Evolutionary conservation across 768 basidiomycete genomes (phyloP), one percentile per base, ranked within the genome.

Genomic region (Mycena amicta): DNA sequence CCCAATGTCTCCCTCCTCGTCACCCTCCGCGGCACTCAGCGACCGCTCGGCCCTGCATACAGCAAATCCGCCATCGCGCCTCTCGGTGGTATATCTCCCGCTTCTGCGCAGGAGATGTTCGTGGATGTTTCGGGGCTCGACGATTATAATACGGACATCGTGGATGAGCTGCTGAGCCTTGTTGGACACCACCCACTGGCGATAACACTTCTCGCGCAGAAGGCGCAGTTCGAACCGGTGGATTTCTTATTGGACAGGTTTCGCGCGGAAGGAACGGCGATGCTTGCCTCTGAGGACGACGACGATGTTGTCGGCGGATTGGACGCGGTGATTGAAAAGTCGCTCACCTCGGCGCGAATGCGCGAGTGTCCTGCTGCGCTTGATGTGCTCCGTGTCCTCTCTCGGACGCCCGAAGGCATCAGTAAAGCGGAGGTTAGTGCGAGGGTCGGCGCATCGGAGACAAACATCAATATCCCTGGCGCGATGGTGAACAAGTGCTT

Each of bases 401-500:
- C 59, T 1, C 50, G 56, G 27, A 59, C 60, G n/a, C 52, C 62
- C 11, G 59, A 57, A 0, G 58, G 58, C 20, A 52, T 53, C 4
- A 57, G 37, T 4, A 64, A 60, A 41, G 52, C 52, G 15, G 55
- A 64, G 43, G 55, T 64, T 22, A 43, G 52, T n/a, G 53, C 49
- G 1, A 52, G 60, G 23, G 50, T 64, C 25, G 49, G 37, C 26
- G 29, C 52, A 26, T 52, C 50, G 18, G 56, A 57, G 1, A 16
- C 56, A 23, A 23, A 23, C 47, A 12, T 49, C 15, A 28, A 28
- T 23, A 25, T 64, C 2, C 52, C 59, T n/a, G 43, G 27, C 2
- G 62, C 62, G 20, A 60, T 60, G 53, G 55, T 64, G 22, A 64
- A 47, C 53, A 57, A 60, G 43, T 60, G 55, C 23, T n/a, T 64